Evolutionary conservation across 2,329 filamentous ascomycete species (phyloP), one percentile per base, ranked within the genome.

Genomic region (Cladorrhinum sp.): DNA sequence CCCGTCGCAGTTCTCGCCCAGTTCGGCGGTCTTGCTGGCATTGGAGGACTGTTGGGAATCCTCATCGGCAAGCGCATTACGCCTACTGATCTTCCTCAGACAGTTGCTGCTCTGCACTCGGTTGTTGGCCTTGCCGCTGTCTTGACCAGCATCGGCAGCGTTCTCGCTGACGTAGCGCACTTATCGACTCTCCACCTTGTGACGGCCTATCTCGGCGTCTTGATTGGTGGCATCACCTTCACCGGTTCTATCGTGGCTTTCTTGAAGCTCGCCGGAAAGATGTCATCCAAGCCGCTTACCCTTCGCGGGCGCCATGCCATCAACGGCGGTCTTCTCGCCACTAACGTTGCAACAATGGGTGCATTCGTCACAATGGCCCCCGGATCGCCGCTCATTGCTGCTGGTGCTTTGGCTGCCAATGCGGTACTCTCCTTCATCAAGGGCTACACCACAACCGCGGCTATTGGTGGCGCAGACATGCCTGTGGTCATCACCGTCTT

Each of bases 391-490:
- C 77, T 86, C 60, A 89, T 96, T 66, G 92, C 91, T 7, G 92
- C 91, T 0, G 86, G 85, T 1, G 92, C 90, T 51, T 78, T 96
- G 1, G 85, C 87, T 24, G 89, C 89, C 46, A 96, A 90, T 71
- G 87, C 92, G 0, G 78, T 84, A 0, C 78, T 96, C 23, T 93
- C 89, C 62, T 96, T 96, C 73, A 77, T 89, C 64, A 94, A 96
- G 73, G 92, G 92, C 7, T 96, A 86, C 71, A 96, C 92, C 0
- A 96, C 92, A 0, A 96, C 92, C 0, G 84, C 92, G 1, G 91
- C 91, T 0, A 96, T 96, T 69, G 92, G 92, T 21, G 92, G 92
- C n/a, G 92, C 92, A 12, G 92, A 96, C 70, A 96, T 96, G 92
- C 92, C 85, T 75, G 91, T 96, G 4, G 91, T 95, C 30, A 96